Percentiles rank a stretch among this genome's conserved stretches.
These are phyloP conservation scores for Gastrolobium villosum DNA, from an alignment of 306 rosid species.

Conservation along the genomic window DNA sequence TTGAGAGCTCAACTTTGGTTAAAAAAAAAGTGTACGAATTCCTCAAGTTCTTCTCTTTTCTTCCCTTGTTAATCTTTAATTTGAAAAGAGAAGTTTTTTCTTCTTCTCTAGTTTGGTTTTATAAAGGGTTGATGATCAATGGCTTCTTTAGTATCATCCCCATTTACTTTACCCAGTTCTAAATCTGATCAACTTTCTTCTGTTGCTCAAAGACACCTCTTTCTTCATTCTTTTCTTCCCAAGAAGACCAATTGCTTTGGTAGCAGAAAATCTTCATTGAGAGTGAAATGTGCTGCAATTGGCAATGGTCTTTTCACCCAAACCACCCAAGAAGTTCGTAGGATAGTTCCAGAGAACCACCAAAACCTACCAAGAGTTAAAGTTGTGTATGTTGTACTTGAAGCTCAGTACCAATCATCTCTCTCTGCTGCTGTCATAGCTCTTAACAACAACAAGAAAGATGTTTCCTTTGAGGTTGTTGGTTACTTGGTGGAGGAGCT, in stretches of 20 bases:
- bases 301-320: slow-evolving; percentile 98
- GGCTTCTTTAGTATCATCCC: slow-evolving; percentile 86
- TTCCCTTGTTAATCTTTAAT: not conserved
- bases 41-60: slow-evolving; percentile 11
- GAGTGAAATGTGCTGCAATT: slow-evolving; percentile 78
- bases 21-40: not conserved
- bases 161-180: slow-evolving; percentile 71
- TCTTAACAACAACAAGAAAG: slow-evolving; percentile 59
- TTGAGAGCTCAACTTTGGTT: not conserved
- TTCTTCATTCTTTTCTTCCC: slow-evolving; percentile 93
- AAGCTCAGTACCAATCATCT: slow-evolving; percentile 97
- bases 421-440: slow-evolving; percentile 82
- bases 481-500: slow-evolving; percentile 98
- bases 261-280: slow-evolving; percentile 57
- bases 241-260: slow-evolving; percentile 54
- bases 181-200: slow-evolving; percentile 77
- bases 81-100: slow-evolving; percentile 39
- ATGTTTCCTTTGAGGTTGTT: slow-evolving; percentile 84
- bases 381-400: slow-evolving; percentile 89
- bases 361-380: slow-evolving; percentile 77
- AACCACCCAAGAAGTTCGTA: slow-evolving; percentile 88
- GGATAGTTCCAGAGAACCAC: slow-evolving; percentile 79
- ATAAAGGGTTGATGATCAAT: slow-evolving; percentile 53
- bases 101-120: not conserved
- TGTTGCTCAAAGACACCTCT: slow-evolving; percentile 70